phyloP scores from a whole-genome alignment of 2,329 filamentous ascomycete species.

The Phialocephala sp. region DNA sequence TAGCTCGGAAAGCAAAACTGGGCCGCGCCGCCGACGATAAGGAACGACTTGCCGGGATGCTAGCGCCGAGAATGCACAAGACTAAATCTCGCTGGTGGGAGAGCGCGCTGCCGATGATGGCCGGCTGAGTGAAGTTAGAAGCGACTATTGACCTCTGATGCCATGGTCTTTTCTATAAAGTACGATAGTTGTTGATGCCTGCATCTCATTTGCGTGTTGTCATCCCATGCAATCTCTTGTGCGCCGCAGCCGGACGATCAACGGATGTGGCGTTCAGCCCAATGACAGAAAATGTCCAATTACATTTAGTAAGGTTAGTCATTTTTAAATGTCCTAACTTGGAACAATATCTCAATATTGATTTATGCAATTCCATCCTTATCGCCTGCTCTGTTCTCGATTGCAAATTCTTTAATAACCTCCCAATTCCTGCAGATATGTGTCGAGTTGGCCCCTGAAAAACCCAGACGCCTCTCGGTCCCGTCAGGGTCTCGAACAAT shows the following conservation, averaged over 20 bases:
- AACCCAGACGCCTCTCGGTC: conserved; percentile 31
- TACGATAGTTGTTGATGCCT: too few species aligned
- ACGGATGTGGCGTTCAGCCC: neutral
- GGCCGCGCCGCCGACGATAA: too few species aligned
- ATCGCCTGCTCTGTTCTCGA: conserved; percentile 36
- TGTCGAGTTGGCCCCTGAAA: conserved; percentile 38
- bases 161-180: too few species aligned
- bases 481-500: conserved; percentile 34
- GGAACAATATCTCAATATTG: neutral
- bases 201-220: too few species aligned
- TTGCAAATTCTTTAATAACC: conserved; percentile 35
- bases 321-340: neutral
- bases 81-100: too few species aligned
- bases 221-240: neutral
- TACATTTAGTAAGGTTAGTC: neutral
- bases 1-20: too few species aligned
- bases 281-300: neutral
- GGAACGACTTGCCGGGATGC: neutral
- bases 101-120: too few species aligned
- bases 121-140: too few species aligned
- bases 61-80: neutral
- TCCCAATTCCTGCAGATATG: conserved; percentile 42
- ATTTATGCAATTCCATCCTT: conserved; percentile 37
- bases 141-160: too few species aligned
- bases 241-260: conserved; percentile 1